phyloP scores from a whole-genome alignment of 176 grass and related monocot species.

The maize (Zea mays) region DNA sequence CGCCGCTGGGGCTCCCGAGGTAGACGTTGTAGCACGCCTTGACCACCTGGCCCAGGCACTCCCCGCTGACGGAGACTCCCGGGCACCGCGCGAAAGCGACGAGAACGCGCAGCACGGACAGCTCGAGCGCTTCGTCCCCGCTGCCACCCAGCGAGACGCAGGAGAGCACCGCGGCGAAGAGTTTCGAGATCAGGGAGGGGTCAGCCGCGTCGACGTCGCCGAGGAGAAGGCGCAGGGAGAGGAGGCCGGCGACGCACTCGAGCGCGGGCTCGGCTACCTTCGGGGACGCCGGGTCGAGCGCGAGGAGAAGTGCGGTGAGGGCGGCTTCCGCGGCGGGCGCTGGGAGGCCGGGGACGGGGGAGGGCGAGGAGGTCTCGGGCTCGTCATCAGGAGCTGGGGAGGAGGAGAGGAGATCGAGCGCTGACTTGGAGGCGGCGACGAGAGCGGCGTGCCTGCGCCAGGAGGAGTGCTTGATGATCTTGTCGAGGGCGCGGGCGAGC shows the following conservation, averaged over 20 bases:
- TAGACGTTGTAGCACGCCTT: conserved; percentile 90
- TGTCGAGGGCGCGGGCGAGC: conserved; percentile 81
- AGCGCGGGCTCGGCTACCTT: conserved; percentile 81
- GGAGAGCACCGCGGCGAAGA: conserved; percentile 58
- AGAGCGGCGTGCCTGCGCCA: conserved; percentile 84
- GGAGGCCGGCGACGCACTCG: conserved; percentile 69
- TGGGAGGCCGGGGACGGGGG: conserved; percentile 44
- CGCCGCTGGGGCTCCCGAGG: conserved; percentile 73
- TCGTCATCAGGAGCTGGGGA: conserved; percentile 18
- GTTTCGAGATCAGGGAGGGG: conserved; percentile 42
- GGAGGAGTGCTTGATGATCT: conserved; percentile 94
- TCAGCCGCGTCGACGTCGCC: conserved; percentile 58
- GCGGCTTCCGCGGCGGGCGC: conserved; percentile 43
- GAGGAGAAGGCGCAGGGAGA: conserved; percentile 58
- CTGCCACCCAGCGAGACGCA: conserved; percentile 58
- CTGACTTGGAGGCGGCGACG: conserved; percentile 79
- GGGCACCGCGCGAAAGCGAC: conserved; percentile 71
- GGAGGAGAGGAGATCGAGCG: conserved; percentile 71
- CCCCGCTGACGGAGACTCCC: conserved; percentile 54
- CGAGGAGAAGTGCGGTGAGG: conserved; percentile 60
- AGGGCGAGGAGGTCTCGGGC: background rate
- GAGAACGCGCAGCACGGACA: conserved; percentile 71
- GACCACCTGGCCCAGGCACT: conserved; percentile 68
- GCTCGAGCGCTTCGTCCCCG: conserved; percentile 72
- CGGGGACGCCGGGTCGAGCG: conserved; percentile 65